A percentile compares a stretch with the other conserved stretches of the same genome.
These are phyloP conservation scores for Trametes cubensis DNA, from an alignment of 768 basidiomycete species.

Conservation along the genomic window DNA sequence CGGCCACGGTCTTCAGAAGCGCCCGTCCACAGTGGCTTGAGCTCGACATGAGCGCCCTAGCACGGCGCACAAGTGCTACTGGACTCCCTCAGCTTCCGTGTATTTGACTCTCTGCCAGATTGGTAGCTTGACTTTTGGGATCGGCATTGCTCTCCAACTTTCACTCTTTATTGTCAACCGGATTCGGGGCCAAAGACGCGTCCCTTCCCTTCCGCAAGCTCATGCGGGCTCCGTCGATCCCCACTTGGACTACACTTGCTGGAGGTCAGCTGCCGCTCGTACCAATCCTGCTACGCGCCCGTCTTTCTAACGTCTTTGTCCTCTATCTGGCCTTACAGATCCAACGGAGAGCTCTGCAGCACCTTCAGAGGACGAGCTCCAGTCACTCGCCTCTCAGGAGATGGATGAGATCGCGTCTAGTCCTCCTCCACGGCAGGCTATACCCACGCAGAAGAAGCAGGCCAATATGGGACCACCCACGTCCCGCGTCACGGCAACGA, in stretches of 20 bases:
- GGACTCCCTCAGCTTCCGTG: too few species aligned
- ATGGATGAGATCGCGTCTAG: conserved; percentile 4
- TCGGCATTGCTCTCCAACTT: too few species aligned
- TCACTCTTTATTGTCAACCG: too few species aligned
- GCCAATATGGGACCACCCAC: not conserved
- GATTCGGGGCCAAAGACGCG: too few species aligned
- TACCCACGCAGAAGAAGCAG: not conserved
- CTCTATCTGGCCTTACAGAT: not conserved
- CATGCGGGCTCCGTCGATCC: conserved; percentile 16
- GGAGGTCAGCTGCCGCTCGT: conserved; percentile 16
- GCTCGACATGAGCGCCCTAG: too few species aligned
- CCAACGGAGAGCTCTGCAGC: not conserved
- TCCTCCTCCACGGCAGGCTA: not conserved
- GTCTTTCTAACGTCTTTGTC: not conserved
- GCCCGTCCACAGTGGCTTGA: too few species aligned
- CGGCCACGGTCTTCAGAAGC: too few species aligned
- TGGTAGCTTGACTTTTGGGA: too few species aligned
- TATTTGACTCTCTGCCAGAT: too few species aligned
- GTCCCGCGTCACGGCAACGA: not conserved
- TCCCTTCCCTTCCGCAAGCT: not conserved
- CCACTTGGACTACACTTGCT: conserved; percentile 13
- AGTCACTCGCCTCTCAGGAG: not conserved
- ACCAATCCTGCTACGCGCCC: not conserved
- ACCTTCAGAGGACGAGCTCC: conserved; percentile 14
- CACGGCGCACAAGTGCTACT: too few species aligned